Evolutionary conservation across 2,329 filamentous ascomycete genomes (phyloP).

Genomic region (Calonectria henricotiae): DNA sequence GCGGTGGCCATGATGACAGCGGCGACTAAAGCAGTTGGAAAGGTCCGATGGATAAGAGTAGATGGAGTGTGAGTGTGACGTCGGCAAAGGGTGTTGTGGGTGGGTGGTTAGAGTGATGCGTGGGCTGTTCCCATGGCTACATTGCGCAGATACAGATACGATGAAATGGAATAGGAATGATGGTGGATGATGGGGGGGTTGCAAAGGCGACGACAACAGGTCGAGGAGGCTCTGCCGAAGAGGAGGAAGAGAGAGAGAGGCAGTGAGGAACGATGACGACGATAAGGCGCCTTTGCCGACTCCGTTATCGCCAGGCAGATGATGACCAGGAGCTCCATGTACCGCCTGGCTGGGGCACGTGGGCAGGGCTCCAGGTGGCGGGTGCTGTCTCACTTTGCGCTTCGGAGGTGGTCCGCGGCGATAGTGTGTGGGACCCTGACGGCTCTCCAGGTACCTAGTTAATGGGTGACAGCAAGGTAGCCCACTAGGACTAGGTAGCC

Average conservation of each 20-base stretch:
- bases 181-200: slow-evolving; percentile 5
- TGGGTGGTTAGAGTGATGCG: slow-evolving; percentile 18
- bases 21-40: slow-evolving; percentile 3
- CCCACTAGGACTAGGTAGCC: too few relatives aligned
- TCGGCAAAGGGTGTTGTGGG: neutral
- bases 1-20: slow-evolving; percentile 55
- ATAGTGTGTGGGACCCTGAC: slow-evolving; percentile 16
- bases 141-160: slow-evolving; percentile 41
- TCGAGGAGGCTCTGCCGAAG: slow-evolving; percentile 9
- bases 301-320: slow-evolving; percentile 41
- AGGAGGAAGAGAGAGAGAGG: slow-evolving; percentile 36
- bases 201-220: slow-evolving; percentile 3
- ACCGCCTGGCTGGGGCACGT: slow-evolving; percentile 28
- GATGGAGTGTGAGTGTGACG: slow-evolving; percentile 16
- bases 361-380: slow-evolving; percentile 21
- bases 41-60: slow-evolving; percentile 5
- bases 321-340: slow-evolving; percentile 29
- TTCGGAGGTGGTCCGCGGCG: neutral
- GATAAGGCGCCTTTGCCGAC: slow-evolving; percentile 35
- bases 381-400: slow-evolving; percentile 24
- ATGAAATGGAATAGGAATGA: neutral
- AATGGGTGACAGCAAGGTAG: neutral
- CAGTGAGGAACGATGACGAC: slow-evolving; percentile 31
- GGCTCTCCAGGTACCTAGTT: neutral
- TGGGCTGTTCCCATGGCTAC: slow-evolving; percentile 44